Base-by-base conservation (phyloP, 257 asterid species). In the Solanum pennellii region DNA sequence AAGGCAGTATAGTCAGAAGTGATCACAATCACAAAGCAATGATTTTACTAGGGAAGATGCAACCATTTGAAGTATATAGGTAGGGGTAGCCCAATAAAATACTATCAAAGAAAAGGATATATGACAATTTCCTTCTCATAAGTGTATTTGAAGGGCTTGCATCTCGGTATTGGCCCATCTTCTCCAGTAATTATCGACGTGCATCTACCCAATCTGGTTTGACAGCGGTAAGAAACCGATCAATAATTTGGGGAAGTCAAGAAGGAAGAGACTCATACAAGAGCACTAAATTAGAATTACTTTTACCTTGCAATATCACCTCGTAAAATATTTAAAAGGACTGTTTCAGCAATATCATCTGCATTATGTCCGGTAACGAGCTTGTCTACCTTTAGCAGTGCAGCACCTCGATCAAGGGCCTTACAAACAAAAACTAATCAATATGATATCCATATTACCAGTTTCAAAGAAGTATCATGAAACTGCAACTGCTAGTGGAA, bases 321-420 rank as follows among this genome's bases (percentile, higher is more conserved):
- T 89, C 99, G 94, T 88, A 97, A 90, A 89, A 97, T 95, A 93
- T 97, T 97, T 86, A 97, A 90, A 88, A 97, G 97, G 86, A 97
- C 98, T 20, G 99, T 97, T 92, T 97, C 99, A 88, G 99, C 99
- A 71, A 97, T 97, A 89, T 97, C 99, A 68, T 97, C 99, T 6
- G 99, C 99, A 87, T 97, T 97, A 92, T 97, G 99, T 59, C 99
- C 99, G 0, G 99, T 97, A 59, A 96, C 99, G 42, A 97, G 90
- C 94, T 97, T 97, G 92, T 97, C 99, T 82, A 97, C 99, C 91
- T 94, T 94, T 93, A 97, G 88, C 91, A 97, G 90, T 14, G 98
- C 92, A 91, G 99, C 97, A 88, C 99, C 99, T 80, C 99, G 98
- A 88, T 97, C 99, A 76, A 97, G 99, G 77, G 99, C 99, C 99